A percentile compares a stretch with the other conserved stretches of the same genome.
phyloP scores from a whole-genome alignment of 306 rosid species.

The Myrica gale region DNA sequence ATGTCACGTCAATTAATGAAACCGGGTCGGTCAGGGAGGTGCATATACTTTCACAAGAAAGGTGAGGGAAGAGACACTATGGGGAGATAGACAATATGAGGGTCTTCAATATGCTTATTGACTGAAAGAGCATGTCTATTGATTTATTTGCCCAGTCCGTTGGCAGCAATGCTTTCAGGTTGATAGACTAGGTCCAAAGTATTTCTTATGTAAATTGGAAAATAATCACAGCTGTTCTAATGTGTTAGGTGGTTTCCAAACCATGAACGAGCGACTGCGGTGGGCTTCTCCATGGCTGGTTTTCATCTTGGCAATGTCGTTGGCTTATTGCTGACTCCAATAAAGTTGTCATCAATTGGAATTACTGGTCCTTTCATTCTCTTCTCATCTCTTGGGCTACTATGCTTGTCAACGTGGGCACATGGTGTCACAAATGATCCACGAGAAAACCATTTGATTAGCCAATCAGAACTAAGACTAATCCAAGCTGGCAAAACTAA shows the following conservation, averaged over 20 bases:
- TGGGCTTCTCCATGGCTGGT: slow-evolving; percentile 94
- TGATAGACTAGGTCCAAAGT: not conserved
- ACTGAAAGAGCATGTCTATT: not conserved
- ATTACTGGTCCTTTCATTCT: slow-evolving; percentile 79
- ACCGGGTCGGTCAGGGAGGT: no score
- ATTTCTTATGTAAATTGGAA: not conserved
- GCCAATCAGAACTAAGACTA: slow-evolving; percentile 57
- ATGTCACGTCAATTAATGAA: no score
- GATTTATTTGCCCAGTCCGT: not conserved
- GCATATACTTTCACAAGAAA: no score
- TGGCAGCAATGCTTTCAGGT: not conserved
- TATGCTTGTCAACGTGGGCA: slow-evolving; percentile 67
- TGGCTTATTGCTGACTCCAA: slow-evolving; percentile 79
- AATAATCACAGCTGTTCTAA: slow-evolving; percentile 6
- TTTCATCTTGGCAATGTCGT: slow-evolving; percentile 89
- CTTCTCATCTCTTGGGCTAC: slow-evolving; percentile 71
- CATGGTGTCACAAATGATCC: slow-evolving; percentile 69
- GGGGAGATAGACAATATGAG: no score
- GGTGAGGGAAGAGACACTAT: no score
- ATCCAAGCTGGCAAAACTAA: slow-evolving; percentile 70
- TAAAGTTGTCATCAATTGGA: slow-evolving; percentile 71
- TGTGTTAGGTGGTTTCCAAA: slow-evolving; percentile 82
- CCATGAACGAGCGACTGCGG: slow-evolving; percentile 86
- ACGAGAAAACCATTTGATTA: slow-evolving; percentile 47
- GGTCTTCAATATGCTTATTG: not conserved